Base-by-base conservation (phyloP, 441 rosid genomes). In the Omphalea diandra region DNA sequence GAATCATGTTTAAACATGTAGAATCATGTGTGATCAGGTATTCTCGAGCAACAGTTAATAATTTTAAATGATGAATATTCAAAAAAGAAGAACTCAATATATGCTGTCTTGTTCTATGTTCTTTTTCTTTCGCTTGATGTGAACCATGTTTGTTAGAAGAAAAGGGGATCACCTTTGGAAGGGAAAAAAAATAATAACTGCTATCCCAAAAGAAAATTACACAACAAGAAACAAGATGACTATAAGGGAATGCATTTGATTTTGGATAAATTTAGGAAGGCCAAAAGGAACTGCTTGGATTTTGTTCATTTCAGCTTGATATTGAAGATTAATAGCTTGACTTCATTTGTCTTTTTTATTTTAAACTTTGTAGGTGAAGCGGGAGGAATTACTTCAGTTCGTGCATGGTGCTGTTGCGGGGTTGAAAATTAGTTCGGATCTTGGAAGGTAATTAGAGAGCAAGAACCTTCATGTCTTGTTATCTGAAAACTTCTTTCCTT, bases 371-470 rank as follows among this genome's bases (percentile, higher is more conserved):
- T 72, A 96, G 99, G 99, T 90, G 75, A 96, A 96, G 86, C 87
- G 89, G 59, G 99, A 96, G 80, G 99, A 96, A 77, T 76, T 96
- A 76, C 98, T 96, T 83, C 99, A 93, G 65, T 96, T 96, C 85
- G 97, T 92, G 32, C 98, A 86, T 84, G 73, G 82, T 63, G 95
- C 99, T 68, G 83, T 96, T 78, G 76, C 97, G n/a, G 97, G 99
- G 65, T 84, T 96, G 84, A 96, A 96, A 83, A 78, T 89, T 62
- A 96, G 76, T 79, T 87, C 86, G 66, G 93, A 91, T 77, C 69
- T 91, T 54, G 78, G 87, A 79, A 93, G 99, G 99, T 96, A 74
- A 70, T 72, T 65, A 35, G 55, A 32, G 36, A 52, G 72, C 61
- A 49, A 61, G 38, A 43, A 43, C n/a, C 33, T 65, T 27, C 24